These are phyloP conservation scores for Mucor saturninus DNA, from an alignment of 371 early-diverging fungal genomes.

Conservation along the genomic window DNA sequence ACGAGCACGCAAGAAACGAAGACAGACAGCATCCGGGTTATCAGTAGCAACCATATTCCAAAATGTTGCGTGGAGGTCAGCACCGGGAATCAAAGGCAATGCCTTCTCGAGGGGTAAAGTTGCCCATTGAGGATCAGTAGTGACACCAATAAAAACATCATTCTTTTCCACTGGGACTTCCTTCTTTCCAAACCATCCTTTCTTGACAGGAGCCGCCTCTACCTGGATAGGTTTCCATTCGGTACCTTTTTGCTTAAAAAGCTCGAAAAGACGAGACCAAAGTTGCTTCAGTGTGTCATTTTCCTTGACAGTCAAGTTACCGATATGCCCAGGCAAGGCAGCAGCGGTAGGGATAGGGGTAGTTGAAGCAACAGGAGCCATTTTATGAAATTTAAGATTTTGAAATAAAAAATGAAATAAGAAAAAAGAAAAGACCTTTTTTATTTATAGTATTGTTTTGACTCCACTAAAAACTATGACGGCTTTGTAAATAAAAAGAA, in stretches of 20 bases:
- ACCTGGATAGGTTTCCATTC: conserved; percentile 22
- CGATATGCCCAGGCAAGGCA: conserved; percentile 42
- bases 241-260: conserved; percentile 50
- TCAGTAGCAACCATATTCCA: conserved; percentile 65
- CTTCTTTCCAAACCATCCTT: conserved; percentile 45
- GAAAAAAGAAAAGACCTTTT: conserved; percentile 13
- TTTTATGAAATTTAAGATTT: conserved; percentile 1
- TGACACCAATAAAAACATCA: conserved; percentile 56
- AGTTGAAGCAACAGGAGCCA: conserved; percentile 24
- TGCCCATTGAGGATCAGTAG: conserved; percentile 46
- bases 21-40: conserved; percentile 68
- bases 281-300: conserved; percentile 56
- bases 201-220: conserved; percentile 22
- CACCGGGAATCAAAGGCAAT: conserved; percentile 45
- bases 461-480: conserved; percentile 5
- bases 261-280: conserved; percentile 57
- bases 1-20: conserved; percentile 80
- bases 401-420: conserved; percentile 8
- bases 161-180: conserved; percentile 39
- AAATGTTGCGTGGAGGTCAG: conserved; percentile 44
- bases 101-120: conserved; percentile 45
- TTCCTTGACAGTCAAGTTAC: conserved; percentile 56
- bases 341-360: conserved; percentile 2
- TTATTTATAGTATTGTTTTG: background rate
- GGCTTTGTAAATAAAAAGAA: conserved; percentile 13